Percentiles rank a stretch among this genome's conserved stretches.
Evolutionary conservation across 2,329 filamentous ascomycete genomes (phyloP).

Genomic region (Aspergillus transmontanensis): DNA sequence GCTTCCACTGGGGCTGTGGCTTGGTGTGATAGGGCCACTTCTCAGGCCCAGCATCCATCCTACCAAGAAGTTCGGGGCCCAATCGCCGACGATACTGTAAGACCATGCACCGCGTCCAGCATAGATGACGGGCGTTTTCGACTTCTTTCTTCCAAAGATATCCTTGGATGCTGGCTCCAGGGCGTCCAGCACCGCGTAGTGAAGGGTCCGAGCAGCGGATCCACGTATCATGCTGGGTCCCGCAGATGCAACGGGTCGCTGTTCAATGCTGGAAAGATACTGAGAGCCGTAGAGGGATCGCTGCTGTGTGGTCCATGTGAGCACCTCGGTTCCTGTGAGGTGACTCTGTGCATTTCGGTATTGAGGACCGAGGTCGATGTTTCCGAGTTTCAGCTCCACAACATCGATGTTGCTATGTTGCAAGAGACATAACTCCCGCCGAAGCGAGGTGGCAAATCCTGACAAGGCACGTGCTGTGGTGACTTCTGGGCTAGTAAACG

Average conservation of each 20-base stretch:
- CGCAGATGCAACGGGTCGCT: conserved; percentile 40
- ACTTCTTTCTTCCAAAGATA: conserved; percentile 40
- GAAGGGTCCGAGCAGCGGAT: conserved; percentile 74
- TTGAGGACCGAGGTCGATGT: conserved; percentile 78
- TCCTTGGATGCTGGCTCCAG: conserved; percentile 58
- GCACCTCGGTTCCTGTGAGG: conserved; percentile 53
- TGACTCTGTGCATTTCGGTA: conserved; percentile 47
- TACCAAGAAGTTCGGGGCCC: conserved; percentile 76
- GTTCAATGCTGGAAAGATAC: conserved; percentile 48
- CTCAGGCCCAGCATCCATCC: conserved; percentile 90
- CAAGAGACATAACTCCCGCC: conserved; percentile 75
- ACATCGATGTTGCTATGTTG: conserved; percentile 66
- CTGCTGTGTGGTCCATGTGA: conserved; percentile 62
- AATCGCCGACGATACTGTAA: conserved; percentile 83
- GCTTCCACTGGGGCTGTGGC: conserved; percentile 31
- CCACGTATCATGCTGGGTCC: conserved; percentile 55
- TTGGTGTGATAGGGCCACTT: conserved; percentile 23
- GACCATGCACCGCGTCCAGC: conserved; percentile 82
- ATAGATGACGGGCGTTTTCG: conserved; percentile 62
- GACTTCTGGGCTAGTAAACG: conserved; percentile 71
- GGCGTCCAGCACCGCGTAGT: conserved; percentile 88
- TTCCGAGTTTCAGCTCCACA: conserved; percentile 85
- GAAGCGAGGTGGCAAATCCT: conserved; percentile 78
- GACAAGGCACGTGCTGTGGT: conserved; percentile 84
- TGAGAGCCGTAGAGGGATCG: conserved; percentile 51